These are phyloP conservation scores for Acmispon strigosus DNA, from an alignment of 306 rosid genomes.

Conservation along the genomic window DNA sequence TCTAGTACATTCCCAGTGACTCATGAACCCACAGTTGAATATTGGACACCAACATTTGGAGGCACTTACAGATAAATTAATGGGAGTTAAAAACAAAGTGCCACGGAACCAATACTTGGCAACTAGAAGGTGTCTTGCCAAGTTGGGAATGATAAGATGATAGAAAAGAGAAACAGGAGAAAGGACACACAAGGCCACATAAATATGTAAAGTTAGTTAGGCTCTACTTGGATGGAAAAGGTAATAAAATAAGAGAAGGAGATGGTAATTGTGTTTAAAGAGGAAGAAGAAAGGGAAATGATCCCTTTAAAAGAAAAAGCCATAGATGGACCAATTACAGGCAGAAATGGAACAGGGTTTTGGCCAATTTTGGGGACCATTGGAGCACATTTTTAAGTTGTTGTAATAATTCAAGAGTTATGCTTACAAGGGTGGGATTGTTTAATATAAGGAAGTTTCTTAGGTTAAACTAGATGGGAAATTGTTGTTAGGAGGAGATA, in stretches of 20 bases:
- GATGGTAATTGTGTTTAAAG: constrained; percentile 15
- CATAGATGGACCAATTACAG: constrained; percentile 38
- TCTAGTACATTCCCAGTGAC: constrained; percentile 91
- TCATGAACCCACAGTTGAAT: constrained; percentile 81
- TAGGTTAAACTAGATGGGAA: constrained; percentile 19
- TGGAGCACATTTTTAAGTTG: constrained; percentile 7
- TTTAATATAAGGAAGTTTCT: constrained; percentile 31
- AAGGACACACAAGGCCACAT: constrained; percentile 38
- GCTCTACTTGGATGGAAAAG: constrained; percentile 17
- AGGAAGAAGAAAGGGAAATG: constrained; percentile 29
- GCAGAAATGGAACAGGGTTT: constrained; percentile 41
- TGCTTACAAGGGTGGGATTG: constrained; percentile 34
- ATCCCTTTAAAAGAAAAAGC: constrained; percentile 30
- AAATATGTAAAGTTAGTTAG: constrained; percentile 33
- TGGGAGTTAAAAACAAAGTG: neutral
- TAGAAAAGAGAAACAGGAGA: neutral
- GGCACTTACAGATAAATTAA: constrained; percentile 69
- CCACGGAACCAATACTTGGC: constrained; percentile 26
- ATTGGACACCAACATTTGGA: constrained; percentile 96
- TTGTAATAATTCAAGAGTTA: constrained; percentile 46
- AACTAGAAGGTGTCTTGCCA: constrained; percentile 45
- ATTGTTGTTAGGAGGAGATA: constrained; percentile 34
- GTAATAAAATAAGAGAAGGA: neutral
- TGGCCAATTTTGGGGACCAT: constrained; percentile 40
- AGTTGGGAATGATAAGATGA: constrained; percentile 57